A percentile compares a stretch with the other conserved stretches of the same genome.
phyloP scores from a whole-genome alignment of 2,329 filamentous ascomycete species.

The Trichoderma sp. region DNA sequence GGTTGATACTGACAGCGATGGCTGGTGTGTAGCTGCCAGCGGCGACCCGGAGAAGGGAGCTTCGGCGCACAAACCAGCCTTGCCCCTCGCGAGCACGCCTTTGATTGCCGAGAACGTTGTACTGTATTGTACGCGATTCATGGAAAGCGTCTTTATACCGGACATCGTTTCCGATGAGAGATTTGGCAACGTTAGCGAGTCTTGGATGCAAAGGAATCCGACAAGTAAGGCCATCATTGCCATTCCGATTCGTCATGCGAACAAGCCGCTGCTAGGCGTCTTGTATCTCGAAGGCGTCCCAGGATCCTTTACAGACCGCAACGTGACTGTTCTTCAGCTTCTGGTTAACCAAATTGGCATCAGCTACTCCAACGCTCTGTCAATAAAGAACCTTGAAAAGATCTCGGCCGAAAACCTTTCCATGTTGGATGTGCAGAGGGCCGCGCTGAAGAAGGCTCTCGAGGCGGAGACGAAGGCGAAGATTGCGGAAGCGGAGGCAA shows the following conservation, averaged over 20 bases:
- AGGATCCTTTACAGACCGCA: constrained; percentile 73
- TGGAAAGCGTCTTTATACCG: constrained; percentile 70
- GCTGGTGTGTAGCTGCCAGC: constrained; percentile 72
- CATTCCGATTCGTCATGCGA: constrained; percentile 74
- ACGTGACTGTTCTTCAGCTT: constrained; percentile 63
- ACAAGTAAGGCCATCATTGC: constrained; percentile 73
- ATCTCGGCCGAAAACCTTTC: constrained; percentile 74
- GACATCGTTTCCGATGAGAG: constrained; percentile 73
- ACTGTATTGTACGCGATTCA: constrained; percentile 72
- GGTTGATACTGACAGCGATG: constrained; percentile 61
- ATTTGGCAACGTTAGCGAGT: constrained; percentile 70
- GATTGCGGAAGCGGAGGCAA: constrained; percentile 70
- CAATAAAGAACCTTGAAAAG: constrained; percentile 70
- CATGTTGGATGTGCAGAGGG: constrained; percentile 76
- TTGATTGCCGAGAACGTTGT: constrained; percentile 75
- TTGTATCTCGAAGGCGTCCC: constrained; percentile 74
- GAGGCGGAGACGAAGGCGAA: constrained; percentile 76
- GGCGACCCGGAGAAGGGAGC: constrained; percentile 69
- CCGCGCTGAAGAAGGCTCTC: constrained; percentile 67
- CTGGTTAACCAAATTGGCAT: constrained; percentile 77
- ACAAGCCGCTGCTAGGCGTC: constrained; percentile 67
- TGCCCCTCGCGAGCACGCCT: constrained; percentile 63
- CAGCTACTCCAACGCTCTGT: constrained; percentile 66
- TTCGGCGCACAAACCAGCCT: constrained; percentile 62
- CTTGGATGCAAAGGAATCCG: constrained; percentile 67